phyloP scores from a whole-genome alignment of 116 monocot genomes.

The Iris pallida region DNA sequence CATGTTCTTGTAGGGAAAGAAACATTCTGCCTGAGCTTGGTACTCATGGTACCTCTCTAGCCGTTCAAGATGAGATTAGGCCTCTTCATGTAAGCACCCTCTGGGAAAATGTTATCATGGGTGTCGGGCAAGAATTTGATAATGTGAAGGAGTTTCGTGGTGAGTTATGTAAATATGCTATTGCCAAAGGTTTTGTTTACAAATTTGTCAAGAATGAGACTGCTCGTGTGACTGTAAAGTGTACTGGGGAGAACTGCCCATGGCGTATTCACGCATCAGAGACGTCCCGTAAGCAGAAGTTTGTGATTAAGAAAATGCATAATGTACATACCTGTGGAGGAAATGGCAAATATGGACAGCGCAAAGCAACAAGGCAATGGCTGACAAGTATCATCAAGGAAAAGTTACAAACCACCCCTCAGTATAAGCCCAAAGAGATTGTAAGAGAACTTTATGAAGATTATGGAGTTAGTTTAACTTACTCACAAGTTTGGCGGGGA shows the following conservation, averaged over 20 bases:
- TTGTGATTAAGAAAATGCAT: conserved; percentile 37
- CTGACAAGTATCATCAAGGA: conserved; percentile 37
- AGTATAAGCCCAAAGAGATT: conserved; percentile 36
- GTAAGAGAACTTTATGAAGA: conserved; percentile 33
- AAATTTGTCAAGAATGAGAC: conserved; percentile 46
- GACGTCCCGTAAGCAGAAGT: conserved; percentile 41
- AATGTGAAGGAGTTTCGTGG: conserved; percentile 47
- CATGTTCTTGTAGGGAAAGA: conserved; percentile 23
- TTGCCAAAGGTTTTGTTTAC: conserved; percentile 49
- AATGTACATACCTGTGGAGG: conserved; percentile 43
- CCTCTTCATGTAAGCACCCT: conserved; percentile 19
- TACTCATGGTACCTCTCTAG: conserved; percentile 13
- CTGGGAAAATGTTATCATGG: conserved; percentile 40
- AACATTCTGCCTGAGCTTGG: conserved; percentile 24
- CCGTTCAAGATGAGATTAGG: conserved; percentile 14
- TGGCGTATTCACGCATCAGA: conserved; percentile 57
- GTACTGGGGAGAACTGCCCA: conserved; percentile 34
- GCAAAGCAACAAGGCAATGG: conserved; percentile 40
- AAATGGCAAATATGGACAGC: conserved; percentile 32
- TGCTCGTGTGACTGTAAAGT: conserved; percentile 40
- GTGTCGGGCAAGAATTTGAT: conserved; percentile 55
- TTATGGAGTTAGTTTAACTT: conserved; percentile 31
- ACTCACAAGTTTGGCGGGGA: conserved; percentile 40
- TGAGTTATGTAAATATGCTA: conserved; percentile 48
- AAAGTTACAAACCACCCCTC: conserved; percentile 23